These are phyloP conservation scores for Parasitella parasitica DNA, from an alignment of 371 early-diverging fungal species.

Conservation along the genomic window DNA sequence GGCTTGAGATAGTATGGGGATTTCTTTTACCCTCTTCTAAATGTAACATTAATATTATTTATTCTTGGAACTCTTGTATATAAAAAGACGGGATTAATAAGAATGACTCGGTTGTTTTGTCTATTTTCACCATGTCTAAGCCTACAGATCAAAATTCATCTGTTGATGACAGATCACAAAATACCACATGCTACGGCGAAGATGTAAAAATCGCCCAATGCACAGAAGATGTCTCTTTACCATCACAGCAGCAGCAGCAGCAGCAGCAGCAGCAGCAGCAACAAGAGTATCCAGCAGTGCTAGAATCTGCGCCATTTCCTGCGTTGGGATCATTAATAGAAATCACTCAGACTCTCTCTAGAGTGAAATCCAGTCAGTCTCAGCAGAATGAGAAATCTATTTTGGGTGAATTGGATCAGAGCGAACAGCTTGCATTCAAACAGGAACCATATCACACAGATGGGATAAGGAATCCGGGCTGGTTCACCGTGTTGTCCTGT, in stretches of 20 bases:
- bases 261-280: neutral
- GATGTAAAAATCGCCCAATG: neutral
- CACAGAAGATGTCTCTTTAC: neutral
- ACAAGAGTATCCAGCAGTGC: slow-evolving; percentile 25
- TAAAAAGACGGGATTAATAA: neutral
- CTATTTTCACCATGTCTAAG: neutral
- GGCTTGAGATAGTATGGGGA: neutral
- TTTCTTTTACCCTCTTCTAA: slow-evolving; percentile 2
- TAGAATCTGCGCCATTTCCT: slow-evolving; percentile 43
- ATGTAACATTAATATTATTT: neutral
- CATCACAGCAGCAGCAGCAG: neutral
- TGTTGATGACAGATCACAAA: neutral
- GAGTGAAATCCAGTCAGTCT: slow-evolving; percentile 14
- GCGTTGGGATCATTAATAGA: slow-evolving; percentile 33
- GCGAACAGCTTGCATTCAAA: slow-evolving; percentile 2
- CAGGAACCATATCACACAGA: slow-evolving; percentile 31
- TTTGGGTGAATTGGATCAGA: neutral
- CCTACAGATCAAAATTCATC: neutral
- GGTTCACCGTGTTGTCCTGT: slow-evolving; percentile 47
- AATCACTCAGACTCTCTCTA: slow-evolving; percentile 36
- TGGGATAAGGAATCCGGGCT: slow-evolving; percentile 43
- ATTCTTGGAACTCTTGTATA: neutral
- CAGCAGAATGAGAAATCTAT: slow-evolving; percentile 5
- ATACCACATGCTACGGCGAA: neutral
- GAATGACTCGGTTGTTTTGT: neutral